phyloP scores from a whole-genome alignment of 371 early-diverging fungal species.

The Homolaphlyctis polyrhiza region DNA sequence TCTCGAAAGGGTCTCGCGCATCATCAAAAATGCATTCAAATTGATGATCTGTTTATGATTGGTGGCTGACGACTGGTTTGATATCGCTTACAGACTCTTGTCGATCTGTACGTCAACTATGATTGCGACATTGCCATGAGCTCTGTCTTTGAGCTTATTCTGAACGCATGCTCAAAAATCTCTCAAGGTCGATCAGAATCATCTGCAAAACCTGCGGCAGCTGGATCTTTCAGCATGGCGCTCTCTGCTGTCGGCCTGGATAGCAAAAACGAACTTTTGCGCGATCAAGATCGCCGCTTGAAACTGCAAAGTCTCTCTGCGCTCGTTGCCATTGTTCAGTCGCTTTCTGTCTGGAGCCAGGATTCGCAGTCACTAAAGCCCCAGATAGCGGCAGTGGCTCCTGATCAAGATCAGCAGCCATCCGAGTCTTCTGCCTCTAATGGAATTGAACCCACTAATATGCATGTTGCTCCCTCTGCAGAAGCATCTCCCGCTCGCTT shows the following conservation, averaged over 20 bases:
- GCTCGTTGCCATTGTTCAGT: constrained; percentile 33
- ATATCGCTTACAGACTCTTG: constrained; percentile 28
- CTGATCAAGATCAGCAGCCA: too few relatives aligned
- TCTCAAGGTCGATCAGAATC: constrained; percentile 33
- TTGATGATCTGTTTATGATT: too few relatives aligned
- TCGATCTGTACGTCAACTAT: constrained; percentile 55
- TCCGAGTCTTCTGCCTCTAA: too few relatives aligned
- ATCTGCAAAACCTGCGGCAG: constrained; percentile 6
- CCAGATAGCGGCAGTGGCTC: too few relatives aligned
- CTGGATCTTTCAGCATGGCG: constrained; percentile 5
- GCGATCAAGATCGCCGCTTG: constrained; percentile 33
- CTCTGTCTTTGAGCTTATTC: constrained; percentile 42
- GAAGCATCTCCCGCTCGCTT: neutral
- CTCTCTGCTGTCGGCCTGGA: constrained; percentile 23
- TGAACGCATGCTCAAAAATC: constrained; percentile 30
- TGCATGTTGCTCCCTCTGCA: too few relatives aligned
- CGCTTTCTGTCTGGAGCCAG: constrained; percentile 39
- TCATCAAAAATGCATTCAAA: too few relatives aligned
- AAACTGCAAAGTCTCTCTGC: constrained; percentile 30
- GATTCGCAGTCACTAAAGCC: constrained; percentile 12
- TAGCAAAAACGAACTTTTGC: constrained; percentile 20
- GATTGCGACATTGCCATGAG: constrained; percentile 47
- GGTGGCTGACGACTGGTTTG: neutral
- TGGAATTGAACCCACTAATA: too few relatives aligned
- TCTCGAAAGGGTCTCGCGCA: too few relatives aligned